Evolutionary conservation across 148 eudicot species (phyloP), one percentile per base, ranked within the genome.

Genomic region (Cornus controversa): DNA sequence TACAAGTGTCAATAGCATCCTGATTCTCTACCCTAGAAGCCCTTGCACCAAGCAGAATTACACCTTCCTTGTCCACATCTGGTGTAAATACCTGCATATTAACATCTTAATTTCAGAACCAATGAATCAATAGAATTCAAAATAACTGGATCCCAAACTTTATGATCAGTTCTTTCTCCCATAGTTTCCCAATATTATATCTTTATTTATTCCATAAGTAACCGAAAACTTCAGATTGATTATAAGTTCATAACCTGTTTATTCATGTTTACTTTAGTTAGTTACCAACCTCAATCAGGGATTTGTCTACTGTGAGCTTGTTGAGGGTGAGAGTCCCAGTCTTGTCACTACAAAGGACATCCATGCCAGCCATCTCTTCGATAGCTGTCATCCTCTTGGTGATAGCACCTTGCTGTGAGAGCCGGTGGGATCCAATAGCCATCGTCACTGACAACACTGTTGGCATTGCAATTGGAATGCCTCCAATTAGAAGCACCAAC

Each of bases 301-400:
- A 78, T 74, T 83, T 83, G 84, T 92, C 97, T 8, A 92, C 97
- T 34, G 92, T 89, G 54, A 92, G 92, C 84, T 92, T 91, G 87
- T 92, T 92, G 3, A 92, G 84, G 18, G 97, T 92, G 66, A 92
- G 93, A 73, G 97, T 92, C 47, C 97, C 97, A 22, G 97, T 92
- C 84, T 92, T 92, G 81, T 92, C 97, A 82, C 97, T 92, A 69
- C 97, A 92, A n/a, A 92, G 87, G 45, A 92, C 97, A 76, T 92
- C 94, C 97, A 92, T 92, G 28, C 97, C 97, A 11, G 97, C 97
- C 97, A 92, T 92, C 79, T 92, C 97, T 74, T 92, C 97, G 67
- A 92, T 90, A 45, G 97, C 97, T 10, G 97, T 92, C 97, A 92
- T 92, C 77, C 97, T 90, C 90, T 92, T 92, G 18, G 97, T 92